Evolutionary conservation across 2,329 filamentous ascomycete genomes (phyloP).

Genomic region (Truncatella angustata): DNA sequence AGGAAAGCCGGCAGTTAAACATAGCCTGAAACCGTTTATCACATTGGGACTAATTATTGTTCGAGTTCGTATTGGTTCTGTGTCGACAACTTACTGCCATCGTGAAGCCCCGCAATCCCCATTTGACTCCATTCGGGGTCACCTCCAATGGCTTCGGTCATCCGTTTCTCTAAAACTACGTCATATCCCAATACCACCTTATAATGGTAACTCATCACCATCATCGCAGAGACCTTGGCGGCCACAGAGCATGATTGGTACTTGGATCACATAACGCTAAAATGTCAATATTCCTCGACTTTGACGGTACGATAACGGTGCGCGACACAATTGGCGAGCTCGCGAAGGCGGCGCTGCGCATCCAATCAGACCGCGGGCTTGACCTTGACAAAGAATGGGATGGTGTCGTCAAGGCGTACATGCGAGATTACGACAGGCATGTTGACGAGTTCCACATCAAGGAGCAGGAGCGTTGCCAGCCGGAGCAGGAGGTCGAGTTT

Average conservation of each 20-base stretch:
- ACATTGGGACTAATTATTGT: no score
- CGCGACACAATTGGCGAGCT: conserved; percentile 52
- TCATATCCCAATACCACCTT: background rate
- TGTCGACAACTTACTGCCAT: no score
- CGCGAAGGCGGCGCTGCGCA: conserved; percentile 39
- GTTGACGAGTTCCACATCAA: conserved; percentile 30
- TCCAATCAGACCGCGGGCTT: conserved; percentile 21
- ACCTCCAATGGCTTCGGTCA: background rate
- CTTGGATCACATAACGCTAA: background rate
- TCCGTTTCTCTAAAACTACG: background rate
- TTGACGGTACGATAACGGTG: conserved; percentile 58
- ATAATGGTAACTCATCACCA: no score
- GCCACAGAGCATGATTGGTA: no score
- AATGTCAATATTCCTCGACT: conserved; percentile 54
- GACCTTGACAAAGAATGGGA: conserved; percentile 42
- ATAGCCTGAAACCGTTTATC: no score
- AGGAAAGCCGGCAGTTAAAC: no score
- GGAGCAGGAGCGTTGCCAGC: conserved; percentile 29
- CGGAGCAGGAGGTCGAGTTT: conserved; percentile 40
- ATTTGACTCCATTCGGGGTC: background rate
- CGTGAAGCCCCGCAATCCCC: conserved; percentile 7
- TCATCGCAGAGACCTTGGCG: no score
- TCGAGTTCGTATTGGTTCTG: no score
- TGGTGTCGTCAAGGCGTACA: conserved; percentile 43
- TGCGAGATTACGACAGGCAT: conserved; percentile 39